Evolutionary conservation across 805 yeast species (phyloP), one percentile per base, ranked within the genome.

Genomic region (Starmerella floricola): DNA sequence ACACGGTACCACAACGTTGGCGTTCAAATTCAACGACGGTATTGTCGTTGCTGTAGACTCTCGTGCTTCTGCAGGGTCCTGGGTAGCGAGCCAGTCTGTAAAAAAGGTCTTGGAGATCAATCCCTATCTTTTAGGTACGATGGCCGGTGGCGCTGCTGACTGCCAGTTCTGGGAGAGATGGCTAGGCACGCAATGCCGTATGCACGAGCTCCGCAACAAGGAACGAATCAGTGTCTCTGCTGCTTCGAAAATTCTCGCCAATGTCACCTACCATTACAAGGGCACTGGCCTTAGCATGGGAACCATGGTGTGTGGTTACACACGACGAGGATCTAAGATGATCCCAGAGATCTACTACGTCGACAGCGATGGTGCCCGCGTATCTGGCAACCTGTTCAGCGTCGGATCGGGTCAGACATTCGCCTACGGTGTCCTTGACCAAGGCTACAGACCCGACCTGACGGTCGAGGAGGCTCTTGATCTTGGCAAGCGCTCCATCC

Each of bases 111-210:
- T 91, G 56, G 88, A 88, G 63, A 91, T 91, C 65, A 91, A 91
- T 63, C 95, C 96, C 41, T 81, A 83, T 62, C 66, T 91, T 50
- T 71, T 91, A 55, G 98, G 98, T 51, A 91, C 98, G 17, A 78
- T 91, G 95, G 98, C 98, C 27, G 98, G 98, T 66, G 97, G 97
- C 68, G 98, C 98, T 38, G 97, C 97, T 26, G 98, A 91, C 66
- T 91, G 98, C 71, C 98, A 91, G 63, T 91, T 71, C 65, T 91
- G 98, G 98, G 97, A 91, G 66, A 84, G 96, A 29, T 91, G 97
- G 97, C 72, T 91, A 47, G 98, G 98, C 49, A 69, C 94, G 15
- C 96, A 91, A 65, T 88, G 97, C 68, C 72, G 98, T 57, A 66
- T 91, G 56, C 94, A 87, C 62, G 98, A 91, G 63, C 72, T 91